These are phyloP conservation scores for Nitzschia sp. DNA, from an alignment of 108 stramenopile species.

Conservation along the genomic window DNA sequence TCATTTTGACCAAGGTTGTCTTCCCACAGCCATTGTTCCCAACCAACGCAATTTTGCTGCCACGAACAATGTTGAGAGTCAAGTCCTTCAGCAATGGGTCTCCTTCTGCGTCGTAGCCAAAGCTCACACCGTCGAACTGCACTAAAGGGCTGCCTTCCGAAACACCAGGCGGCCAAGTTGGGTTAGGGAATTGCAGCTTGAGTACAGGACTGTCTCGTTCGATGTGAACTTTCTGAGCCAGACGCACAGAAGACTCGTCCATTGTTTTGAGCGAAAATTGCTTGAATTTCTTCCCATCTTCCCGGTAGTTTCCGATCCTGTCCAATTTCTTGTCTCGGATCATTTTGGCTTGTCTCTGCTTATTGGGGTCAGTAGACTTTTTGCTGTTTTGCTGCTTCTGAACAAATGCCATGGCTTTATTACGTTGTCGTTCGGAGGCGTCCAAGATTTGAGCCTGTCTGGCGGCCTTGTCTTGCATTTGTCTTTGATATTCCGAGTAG, in stretches of 20 bases:
- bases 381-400: slow-evolving; percentile 60
- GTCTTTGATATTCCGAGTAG: slow-evolving; percentile 55
- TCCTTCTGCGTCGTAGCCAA: slow-evolving; percentile 51
- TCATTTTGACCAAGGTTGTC: slow-evolving; percentile 80
- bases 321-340: slow-evolving; percentile 68
- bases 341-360: slow-evolving; percentile 73
- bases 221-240: slow-evolving; percentile 57
- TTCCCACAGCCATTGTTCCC: slow-evolving; percentile 91
- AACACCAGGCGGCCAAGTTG: slow-evolving; percentile 53
- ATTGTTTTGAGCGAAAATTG: slow-evolving; percentile 42
- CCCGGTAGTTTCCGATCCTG: slow-evolving; percentile 64
- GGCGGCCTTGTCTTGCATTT: slow-evolving; percentile 50
- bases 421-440: slow-evolving; percentile 59
- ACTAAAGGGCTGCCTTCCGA: slow-evolving; percentile 65
- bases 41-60: slow-evolving; percentile 80
- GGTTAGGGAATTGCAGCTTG: slow-evolving; percentile 63
- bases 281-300: slow-evolving; percentile 65
- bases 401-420: slow-evolving; percentile 63
- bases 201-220: slow-evolving; percentile 72
- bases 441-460: slow-evolving; percentile 63
- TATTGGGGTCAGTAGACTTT: slow-evolving; percentile 63
- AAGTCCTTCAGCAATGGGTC: slow-evolving; percentile 31
- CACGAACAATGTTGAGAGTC: slow-evolving; percentile 57
- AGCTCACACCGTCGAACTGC: slow-evolving; percentile 68
- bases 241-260: slow-evolving; percentile 35